Base-by-base conservation (phyloP, 768 basidiomycete species). In the Collybiopsis confluens region DNA sequence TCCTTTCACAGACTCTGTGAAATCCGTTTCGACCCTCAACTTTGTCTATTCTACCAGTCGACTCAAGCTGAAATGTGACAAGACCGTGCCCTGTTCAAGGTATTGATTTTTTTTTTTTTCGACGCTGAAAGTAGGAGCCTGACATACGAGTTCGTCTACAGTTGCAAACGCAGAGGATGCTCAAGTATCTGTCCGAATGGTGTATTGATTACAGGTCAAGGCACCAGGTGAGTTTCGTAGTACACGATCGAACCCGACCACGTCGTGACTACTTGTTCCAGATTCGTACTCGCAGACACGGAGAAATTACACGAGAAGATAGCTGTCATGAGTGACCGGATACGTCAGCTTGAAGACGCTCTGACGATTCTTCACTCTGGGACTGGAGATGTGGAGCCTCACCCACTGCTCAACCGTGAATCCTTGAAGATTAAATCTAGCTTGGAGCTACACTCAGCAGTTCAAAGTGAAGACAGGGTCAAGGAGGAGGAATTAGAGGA, bases 111-210 rank as follows among this genome's bases (percentile, higher is more conserved):
- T 38, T 30, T 38, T 16, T 18, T n/a, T n/a, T n/a, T n/a, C n/a
- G n/a, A n/a, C n/a, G n/a, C n/a, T 24, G 27, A 48, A 28, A 20
- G 20, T 16, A n/a, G 27, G 10, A 10, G 10, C 24, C n/a, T 3
- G 27, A 16, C 6, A 10, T 20, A 10, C 36, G 15, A 50, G 5
- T 5, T 11, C 23, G 42, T 8, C 24, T 42, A 30, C 54, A 78
- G 77, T 48, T 85, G 88, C 65, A 87, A 82, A 63, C 80, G 88
- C 38, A 73, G 88, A 59, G 88, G 88, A 26, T 90, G 88, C 61
- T 80, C 83, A 4, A 83, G 83, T 10, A 90, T 90, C 51, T 90
- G 88, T 68, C 87, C 86, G 2, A 88, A 88, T 60, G 87, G 71
- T 27, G 86, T 83, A 62, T 74, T 90, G 36, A 80, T 85, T 13